Evolutionary conservation across 768 basidiomycete genomes (phyloP), one percentile per base, ranked within the genome.

Genomic region (Suillus decipiens): DNA sequence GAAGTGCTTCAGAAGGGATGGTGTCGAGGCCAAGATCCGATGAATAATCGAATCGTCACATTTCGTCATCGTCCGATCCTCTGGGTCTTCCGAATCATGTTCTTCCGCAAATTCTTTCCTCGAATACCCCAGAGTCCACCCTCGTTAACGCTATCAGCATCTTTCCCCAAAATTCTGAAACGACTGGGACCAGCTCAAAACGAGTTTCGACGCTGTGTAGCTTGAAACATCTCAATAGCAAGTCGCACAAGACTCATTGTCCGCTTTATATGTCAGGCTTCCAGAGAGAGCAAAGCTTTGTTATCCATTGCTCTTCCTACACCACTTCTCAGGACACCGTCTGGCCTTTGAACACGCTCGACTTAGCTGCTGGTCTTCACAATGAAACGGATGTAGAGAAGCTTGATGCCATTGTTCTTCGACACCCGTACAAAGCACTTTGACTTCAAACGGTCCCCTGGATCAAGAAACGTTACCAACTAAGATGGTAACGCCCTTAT

Each of bases 221-320:
- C 15, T 36, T 48, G 65, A 61, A 31, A 9, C 54, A 3, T 24
- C 51, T 24, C 63, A 51, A 5, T 63, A 53, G 19, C 54, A 56
- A 36, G 36, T 24, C 5, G 22, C 22, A 8, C 54, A 37, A 6
- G 64, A 69, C 57, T 59, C 66, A 11, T 60, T 68, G 57, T 54
- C 39, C 19, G 34, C 42, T 12, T 63, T 55, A 51, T 66, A 67
- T 45, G 63, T 58, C 28, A 70, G 61, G 33, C 58, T 74, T 36
- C 64, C 62, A 36, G 61, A 61, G 28, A 68, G 22, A 64, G 53
- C 17, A 24, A 59, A 22, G 66, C 37, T 39, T 66, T 73, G n/a
- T n/a, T n/a, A 6, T 60, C 57, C 33, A 5, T 72, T 28, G 58
- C 61, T 37, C 56, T 55, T 24, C 60, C 68, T 1, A 60, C 39